A percentile compares a stretch with the other conserved stretches of the same genome.
These are phyloP conservation scores for Silene noctiflora DNA, from an alignment of 179 eudicot species.

Conservation along the genomic window DNA sequence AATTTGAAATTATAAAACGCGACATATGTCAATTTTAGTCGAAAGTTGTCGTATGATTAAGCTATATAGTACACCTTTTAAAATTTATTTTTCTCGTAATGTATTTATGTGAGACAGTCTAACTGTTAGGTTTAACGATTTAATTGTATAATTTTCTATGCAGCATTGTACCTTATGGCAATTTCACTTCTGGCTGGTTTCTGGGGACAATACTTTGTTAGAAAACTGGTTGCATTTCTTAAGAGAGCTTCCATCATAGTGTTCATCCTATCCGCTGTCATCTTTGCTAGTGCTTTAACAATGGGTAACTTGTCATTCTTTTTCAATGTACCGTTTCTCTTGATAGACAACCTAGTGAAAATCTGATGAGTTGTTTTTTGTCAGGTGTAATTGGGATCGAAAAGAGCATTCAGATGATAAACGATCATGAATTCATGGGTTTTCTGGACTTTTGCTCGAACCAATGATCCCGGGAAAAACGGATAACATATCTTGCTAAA, in stretches of 20 bases:
- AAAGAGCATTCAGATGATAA: constrained; percentile 67
- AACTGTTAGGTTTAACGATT: not conserved
- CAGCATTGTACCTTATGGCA: constrained; percentile 77
- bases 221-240: constrained; percentile 60
- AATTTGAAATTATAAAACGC: not conserved
- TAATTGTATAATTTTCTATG: constrained; percentile 16
- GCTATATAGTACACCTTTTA: not conserved
- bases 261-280: constrained; percentile 84
- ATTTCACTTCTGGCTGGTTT: constrained; percentile 85
- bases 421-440: constrained; percentile 81
- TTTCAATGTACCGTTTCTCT: not conserved
- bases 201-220: constrained; percentile 78
- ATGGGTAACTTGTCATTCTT: constrained; percentile 57
- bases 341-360: not conserved
- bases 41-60: not conserved
- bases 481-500: not conserved
- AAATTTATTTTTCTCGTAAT: too few relatives aligned
- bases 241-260: constrained; percentile 78
- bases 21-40: constrained; percentile 46
- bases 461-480: constrained; percentile 34
- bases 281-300: constrained; percentile 82
- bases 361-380: not conserved
- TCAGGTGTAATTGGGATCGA: constrained; percentile 75
- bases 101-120: too few relatives aligned
- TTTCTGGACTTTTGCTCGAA: constrained; percentile 74